Evolutionary conservation across 75 land plant genomes (phyloP).

Genomic region (Cupressus sempervirens): DNA sequence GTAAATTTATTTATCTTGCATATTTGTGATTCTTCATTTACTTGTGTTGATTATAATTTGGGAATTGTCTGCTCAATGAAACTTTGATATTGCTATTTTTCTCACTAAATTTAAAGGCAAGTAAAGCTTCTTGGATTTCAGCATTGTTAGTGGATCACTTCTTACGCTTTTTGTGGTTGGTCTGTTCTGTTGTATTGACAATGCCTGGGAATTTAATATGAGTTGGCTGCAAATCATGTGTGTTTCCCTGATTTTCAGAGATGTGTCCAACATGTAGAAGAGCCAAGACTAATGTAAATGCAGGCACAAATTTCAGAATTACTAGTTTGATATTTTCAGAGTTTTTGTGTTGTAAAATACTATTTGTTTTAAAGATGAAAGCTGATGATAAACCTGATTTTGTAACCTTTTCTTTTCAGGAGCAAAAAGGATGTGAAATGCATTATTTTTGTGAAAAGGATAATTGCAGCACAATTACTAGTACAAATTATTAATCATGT

Average conservation of each 20-base stretch:
- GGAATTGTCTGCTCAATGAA: too few relatives aligned
- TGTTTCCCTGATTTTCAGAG: neutral
- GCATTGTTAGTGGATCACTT: too few relatives aligned
- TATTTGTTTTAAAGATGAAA: neutral
- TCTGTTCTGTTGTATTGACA: neutral
- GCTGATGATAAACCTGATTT: neutral
- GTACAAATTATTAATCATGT: constrained; percentile 46
- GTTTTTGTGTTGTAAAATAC: neutral
- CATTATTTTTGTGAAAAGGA: constrained; percentile 90
- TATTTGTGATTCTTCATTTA: too few relatives aligned
- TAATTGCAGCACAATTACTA: constrained; percentile 64
- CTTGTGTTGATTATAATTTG: too few relatives aligned
- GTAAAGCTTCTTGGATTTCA: too few relatives aligned
- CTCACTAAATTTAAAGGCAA: too few relatives aligned
- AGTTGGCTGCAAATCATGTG: neutral
- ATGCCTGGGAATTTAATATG: neutral
- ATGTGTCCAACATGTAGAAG: neutral
- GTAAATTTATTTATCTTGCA: too few relatives aligned
- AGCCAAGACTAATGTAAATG: neutral
- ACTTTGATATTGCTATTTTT: too few relatives aligned
- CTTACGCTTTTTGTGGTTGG: neutral
- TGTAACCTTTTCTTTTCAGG: constrained; percentile 36
- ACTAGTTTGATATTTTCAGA: neutral
- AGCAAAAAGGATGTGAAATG: constrained; percentile 49
- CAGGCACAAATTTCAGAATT: neutral